Evolutionary conservation across 208 protist genomes (phyloP).

Genomic region (Acanthamoeba healyi): DNA sequence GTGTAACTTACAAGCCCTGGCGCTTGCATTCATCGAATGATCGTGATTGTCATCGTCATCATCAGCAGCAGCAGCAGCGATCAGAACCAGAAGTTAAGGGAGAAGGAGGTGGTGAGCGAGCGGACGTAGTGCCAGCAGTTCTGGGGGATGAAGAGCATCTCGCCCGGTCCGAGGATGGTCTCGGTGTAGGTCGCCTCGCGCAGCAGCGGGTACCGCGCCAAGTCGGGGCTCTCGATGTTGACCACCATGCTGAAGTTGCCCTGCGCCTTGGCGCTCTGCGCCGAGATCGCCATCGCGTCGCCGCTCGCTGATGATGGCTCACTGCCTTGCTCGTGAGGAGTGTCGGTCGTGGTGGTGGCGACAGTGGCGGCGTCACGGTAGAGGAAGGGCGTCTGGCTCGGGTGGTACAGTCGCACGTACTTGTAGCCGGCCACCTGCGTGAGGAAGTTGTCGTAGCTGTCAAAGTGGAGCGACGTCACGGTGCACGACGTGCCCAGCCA

Average conservation of each 20-base stretch:
- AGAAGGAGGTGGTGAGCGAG: constrained; percentile 77
- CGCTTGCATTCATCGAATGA: no score
- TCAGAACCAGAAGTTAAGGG: constrained; percentile 79
- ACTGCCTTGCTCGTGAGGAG: neutral
- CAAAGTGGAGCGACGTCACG: constrained; percentile 78
- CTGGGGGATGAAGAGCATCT: constrained; percentile 81
- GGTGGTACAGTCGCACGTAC: constrained; percentile 78
- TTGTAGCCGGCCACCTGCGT: constrained; percentile 80
- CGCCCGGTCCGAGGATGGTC: constrained; percentile 74
- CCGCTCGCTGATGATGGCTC: no score
- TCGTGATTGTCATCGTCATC: no score
- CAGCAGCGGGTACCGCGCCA: constrained; percentile 72
- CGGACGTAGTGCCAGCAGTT: constrained; percentile 78
- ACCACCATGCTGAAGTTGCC: constrained; percentile 37
- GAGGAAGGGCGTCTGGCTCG: constrained; percentile 57
- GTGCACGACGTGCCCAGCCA: constrained; percentile 81
- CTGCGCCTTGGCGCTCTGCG: constrained; percentile 61
- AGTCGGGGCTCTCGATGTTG: constrained; percentile 65
- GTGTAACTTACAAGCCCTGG: no score
- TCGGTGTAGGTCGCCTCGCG: constrained; percentile 64
- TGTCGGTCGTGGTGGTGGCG: neutral
- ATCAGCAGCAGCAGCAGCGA: no score
- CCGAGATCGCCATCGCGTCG: neutral
- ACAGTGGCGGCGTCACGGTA: constrained; percentile 18
- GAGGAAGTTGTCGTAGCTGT: constrained; percentile 81